Conservation (phyloP, 2,329 filamentous ascomycete species). For the Pyrenophora seminiperda region DNA sequence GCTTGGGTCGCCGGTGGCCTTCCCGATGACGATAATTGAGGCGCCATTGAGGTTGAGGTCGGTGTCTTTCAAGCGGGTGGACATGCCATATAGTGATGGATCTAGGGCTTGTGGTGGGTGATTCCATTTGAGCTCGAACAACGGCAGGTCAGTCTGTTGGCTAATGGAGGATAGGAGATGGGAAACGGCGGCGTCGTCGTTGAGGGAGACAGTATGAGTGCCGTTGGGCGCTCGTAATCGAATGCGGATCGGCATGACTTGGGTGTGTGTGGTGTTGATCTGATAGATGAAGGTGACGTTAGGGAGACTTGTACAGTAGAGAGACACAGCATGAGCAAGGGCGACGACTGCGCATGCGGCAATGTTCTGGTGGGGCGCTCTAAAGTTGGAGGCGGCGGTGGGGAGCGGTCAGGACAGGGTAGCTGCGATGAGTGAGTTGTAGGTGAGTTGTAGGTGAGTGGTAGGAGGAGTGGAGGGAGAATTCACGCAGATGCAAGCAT, state of each 20-base stretch:
- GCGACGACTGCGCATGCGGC: slow-evolving; percentile 6
- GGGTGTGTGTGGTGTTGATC: neutral
- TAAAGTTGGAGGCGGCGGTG: slow-evolving; percentile 6
- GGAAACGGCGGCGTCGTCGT: slow-evolving; percentile 68
- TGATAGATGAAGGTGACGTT: neutral
- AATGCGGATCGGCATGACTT: slow-evolving; percentile 66
- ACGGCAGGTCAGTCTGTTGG: slow-evolving; percentile 66
- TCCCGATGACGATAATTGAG: slow-evolving; percentile 66
- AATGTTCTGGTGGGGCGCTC: slow-evolving; percentile 13
- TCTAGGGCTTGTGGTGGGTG: slow-evolving; percentile 77
- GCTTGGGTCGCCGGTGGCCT: slow-evolving; percentile 47
- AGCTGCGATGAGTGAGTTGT: slow-evolving; percentile 12
- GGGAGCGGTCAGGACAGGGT: slow-evolving; percentile 6
- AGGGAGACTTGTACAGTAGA: neutral
- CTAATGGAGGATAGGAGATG: slow-evolving; percentile 66
- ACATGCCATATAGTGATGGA: slow-evolving; percentile 58
- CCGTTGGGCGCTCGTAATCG: slow-evolving; percentile 77
- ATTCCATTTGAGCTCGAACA: slow-evolving; percentile 81
- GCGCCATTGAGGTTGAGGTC: slow-evolving; percentile 69
- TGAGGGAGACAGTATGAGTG: slow-evolving; percentile 70
- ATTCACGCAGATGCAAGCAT: slow-evolving; percentile 7
- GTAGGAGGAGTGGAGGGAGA: neutral
- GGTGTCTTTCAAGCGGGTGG: slow-evolving; percentile 59
- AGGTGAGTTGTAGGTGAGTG: no score
- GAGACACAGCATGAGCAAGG: slow-evolving; percentile 4